Base-by-base conservation (phyloP, 2,329 filamentous ascomycete genomes). In the Blumeriella jaapii region DNA sequence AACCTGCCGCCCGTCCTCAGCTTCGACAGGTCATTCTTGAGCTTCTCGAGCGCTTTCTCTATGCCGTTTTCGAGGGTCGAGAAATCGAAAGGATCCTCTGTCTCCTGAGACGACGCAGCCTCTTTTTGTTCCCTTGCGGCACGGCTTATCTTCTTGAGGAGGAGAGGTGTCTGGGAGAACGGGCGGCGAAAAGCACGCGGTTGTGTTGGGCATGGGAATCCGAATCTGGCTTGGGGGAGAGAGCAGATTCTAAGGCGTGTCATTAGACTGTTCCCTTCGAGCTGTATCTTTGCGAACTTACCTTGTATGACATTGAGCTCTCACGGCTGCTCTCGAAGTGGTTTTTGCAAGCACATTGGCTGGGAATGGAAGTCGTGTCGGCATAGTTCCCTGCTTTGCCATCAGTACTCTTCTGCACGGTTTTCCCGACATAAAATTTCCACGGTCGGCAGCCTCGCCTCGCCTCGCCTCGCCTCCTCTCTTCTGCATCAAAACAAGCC, bases 21-120 rank as follows among this genome's bases (percentile, higher is more conserved):
- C 52, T 77, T 76, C 1, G 68, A 64, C 1, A 82, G 58, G 7
- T 78, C 72, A 46, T 69, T 67, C 43, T 71, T 73, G 15, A 83
- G 60, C 32, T 63, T 65, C 36, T 69, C 63, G 8, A 75, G 58
- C 0, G 68, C 64, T 36, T 63, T 63, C 9, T 64, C 58, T 35
- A 82, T 74, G 7, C 69, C 65, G 1, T 60, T 50, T 42, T 78
- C 64, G 3, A 82, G 60, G 7, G 59, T 56, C 4, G 68, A 64
- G 47, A 81, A 69, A 55, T 82, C 74, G 51, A 65, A 71, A 1
- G 74, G 70, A 50, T 81, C 71, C 37, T 51, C 42, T 10, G n/a
- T 25, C 15, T 38, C 13, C 8, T 38, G 12, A 5, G 34, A 17
- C 12, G 37, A 26, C 3, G 39, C 17, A 5, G 34, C 34, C 36